Percentiles rank a stretch among this genome's conserved stretches.
Evolutionary conservation across 1,284 basidiomycete genomes (phyloP).

Genomic region (Phylloboletellus chloephorus): DNA sequence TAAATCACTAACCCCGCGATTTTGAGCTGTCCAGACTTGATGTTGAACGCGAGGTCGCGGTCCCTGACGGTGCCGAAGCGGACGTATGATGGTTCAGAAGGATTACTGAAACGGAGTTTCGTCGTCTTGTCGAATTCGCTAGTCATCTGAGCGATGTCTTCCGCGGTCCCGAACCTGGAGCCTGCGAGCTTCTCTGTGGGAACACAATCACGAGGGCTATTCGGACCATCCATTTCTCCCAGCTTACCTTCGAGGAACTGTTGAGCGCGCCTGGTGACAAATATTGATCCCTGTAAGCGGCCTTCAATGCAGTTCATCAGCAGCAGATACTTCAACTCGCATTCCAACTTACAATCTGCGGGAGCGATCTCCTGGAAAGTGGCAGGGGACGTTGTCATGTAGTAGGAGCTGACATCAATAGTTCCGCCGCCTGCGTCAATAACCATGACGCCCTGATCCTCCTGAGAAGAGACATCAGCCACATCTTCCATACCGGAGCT

Average conservation of each 20-base stretch:
- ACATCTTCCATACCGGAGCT: background rate
- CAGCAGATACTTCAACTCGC: background rate
- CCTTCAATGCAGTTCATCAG: conserved; percentile 22
- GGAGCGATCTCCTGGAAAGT: conserved; percentile 32
- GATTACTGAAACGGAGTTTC: conserved; percentile 38
- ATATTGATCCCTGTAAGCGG: conserved; percentile 33
- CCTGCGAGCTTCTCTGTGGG: conserved; percentile 30
- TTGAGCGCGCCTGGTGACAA: conserved; percentile 33
- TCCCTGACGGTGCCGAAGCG: conserved; percentile 38
- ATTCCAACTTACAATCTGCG: conserved; percentile 26
- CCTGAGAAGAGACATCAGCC: conserved; percentile 15
- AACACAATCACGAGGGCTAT: background rate
- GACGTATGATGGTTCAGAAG: conserved; percentile 35
- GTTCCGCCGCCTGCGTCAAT: conserved; percentile 51
- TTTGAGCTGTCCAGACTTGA: conserved; percentile 39
- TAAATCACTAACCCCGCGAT: conserved; percentile 32
- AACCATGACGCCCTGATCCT: conserved; percentile 39
- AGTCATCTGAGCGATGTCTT: conserved; percentile 35
- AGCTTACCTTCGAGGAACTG: conserved; percentile 29
- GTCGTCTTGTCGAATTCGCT: conserved; percentile 38
- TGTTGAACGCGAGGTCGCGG: conserved; percentile 34
- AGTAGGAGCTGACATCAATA: conserved; percentile 38
- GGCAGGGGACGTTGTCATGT: conserved; percentile 18
- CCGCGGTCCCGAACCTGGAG: conserved; percentile 33
- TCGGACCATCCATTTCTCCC: background rate